Evolutionary conservation across 78 protist genomes (phyloP).

Genomic region (Tieghemostelium lacteum): DNA sequence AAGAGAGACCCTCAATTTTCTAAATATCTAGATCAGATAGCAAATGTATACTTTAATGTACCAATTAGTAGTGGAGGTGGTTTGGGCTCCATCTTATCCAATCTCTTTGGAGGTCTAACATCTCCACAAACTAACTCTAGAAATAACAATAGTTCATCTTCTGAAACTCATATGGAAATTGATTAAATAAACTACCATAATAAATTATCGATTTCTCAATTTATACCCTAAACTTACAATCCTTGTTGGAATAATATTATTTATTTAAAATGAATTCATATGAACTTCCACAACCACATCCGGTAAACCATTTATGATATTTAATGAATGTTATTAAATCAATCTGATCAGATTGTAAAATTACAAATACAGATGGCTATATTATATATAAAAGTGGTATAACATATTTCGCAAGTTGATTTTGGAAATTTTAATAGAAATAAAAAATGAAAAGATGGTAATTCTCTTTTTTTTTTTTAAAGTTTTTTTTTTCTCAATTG

Average conservation of each 20-base stretch:
- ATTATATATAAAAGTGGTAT: background rate
- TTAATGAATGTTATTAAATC: too few relatives aligned
- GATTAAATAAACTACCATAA: too few relatives aligned
- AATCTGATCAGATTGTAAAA: too few relatives aligned
- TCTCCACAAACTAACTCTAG: background rate
- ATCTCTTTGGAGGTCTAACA: slow-evolving; percentile 27
- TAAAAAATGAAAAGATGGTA: background rate
- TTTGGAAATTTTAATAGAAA: background rate
- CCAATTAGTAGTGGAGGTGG: slow-evolving; percentile 56
- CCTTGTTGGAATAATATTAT: too few relatives aligned
- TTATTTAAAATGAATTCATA: too few relatives aligned
- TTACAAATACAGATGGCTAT: too few relatives aligned
- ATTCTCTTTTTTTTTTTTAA: too few relatives aligned
- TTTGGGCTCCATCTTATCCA: slow-evolving; percentile 27
- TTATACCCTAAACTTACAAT: too few relatives aligned
- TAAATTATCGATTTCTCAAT: too few relatives aligned
- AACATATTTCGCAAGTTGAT: background rate
- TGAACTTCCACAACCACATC: too few relatives aligned
- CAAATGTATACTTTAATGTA: slow-evolving; percentile 46
- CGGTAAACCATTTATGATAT: too few relatives aligned
- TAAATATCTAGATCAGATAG: slow-evolving; percentile 68
- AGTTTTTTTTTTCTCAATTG: too few relatives aligned
- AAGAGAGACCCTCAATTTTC: slow-evolving; percentile 66
- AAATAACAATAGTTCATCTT: background rate
- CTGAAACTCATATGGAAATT: background rate